Percentiles rank a stretch among this genome's conserved stretches.
Evolutionary conservation across 306 rosid genomes (phyloP).

Genomic region (Lablab purpureus): DNA sequence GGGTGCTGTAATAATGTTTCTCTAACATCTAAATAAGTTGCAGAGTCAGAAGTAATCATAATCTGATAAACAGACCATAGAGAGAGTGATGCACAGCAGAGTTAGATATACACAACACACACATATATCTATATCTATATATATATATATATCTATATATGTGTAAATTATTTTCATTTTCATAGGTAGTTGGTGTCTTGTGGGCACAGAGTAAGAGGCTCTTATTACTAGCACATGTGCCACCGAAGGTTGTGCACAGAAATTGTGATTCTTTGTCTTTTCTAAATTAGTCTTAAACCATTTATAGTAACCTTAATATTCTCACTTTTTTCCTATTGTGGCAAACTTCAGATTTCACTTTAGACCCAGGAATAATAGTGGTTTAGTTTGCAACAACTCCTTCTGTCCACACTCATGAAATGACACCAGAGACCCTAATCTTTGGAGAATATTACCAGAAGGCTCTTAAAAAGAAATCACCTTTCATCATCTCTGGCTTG

Average conservation of each 20-base stretch:
- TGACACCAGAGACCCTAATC: background rate
- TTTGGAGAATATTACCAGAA: background rate
- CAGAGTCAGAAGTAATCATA: background rate
- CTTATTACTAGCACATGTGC: conserved; percentile 33
- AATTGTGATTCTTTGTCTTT: conserved; percentile 40
- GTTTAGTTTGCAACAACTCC: conserved; percentile 30
- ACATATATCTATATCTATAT: background rate
- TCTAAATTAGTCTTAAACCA: conserved; percentile 22
- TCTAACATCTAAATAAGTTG: background rate
- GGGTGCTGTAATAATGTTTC: background rate
- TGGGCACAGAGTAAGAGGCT: background rate
- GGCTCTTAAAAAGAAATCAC: background rate
- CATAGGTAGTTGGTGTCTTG: background rate
- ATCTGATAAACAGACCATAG: background rate
- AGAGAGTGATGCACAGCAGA: background rate
- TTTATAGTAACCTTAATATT: conserved; percentile 40
- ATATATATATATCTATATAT: background rate
- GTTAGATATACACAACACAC: background rate
- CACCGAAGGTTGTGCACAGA: conserved; percentile 19
- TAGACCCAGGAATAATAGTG: background rate
- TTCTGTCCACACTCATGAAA: background rate
- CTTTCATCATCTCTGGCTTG: background rate
- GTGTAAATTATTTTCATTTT: conserved; percentile 16
- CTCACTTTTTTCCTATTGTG: conserved; percentile 7
- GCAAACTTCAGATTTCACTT: conserved; percentile 28